These are phyloP conservation scores for Thielaviopsis populi DNA, from an alignment of 2,329 filamentous ascomycete genomes.

Conservation along the genomic window DNA sequence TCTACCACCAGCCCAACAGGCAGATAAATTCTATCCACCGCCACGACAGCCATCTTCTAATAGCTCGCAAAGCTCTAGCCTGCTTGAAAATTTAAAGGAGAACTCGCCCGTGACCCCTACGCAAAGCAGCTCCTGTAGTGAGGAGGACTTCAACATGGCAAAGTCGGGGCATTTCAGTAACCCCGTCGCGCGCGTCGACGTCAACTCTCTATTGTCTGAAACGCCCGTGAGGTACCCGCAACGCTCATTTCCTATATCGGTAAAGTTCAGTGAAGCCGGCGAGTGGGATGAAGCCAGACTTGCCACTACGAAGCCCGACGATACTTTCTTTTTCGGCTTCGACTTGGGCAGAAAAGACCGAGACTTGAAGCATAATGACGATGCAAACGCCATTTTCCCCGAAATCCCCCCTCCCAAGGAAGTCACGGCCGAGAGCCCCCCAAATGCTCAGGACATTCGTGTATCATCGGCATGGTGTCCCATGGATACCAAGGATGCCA, in stretches of 20 bases:
- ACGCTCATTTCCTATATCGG: conserved; percentile 4
- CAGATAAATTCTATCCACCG: neutral
- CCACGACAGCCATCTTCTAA: conserved; percentile 9
- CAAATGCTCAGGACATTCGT: conserved; percentile 12
- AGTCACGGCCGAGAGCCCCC: conserved; percentile 14
- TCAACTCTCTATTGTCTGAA: conserved; percentile 47
- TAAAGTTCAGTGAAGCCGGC: conserved; percentile 7
- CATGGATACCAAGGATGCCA: conserved; percentile 20
- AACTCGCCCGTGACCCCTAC: conserved; percentile 29
- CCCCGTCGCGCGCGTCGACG: conserved; percentile 35
- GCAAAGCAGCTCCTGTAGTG: conserved; percentile 27
- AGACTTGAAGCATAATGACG: conserved; percentile 57
- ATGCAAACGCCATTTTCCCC: conserved; percentile 47
- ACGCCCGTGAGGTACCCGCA: conserved; percentile 24
- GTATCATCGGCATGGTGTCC: conserved; percentile 14
- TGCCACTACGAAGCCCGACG: conserved; percentile 18
- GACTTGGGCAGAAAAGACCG: conserved; percentile 56
- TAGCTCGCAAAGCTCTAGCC: conserved; percentile 4
- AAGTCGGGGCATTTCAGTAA: conserved; percentile 18
- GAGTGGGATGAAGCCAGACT: conserved; percentile 9
- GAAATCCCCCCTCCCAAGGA: conserved; percentile 19
- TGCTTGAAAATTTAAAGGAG: conserved; percentile 5
- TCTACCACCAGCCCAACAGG: neutral
- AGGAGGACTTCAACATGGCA: conserved; percentile 23
- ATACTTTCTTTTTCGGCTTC: conserved; percentile 47